phyloP scores from a whole-genome alignment of 345 rosid species.

The Pistacia atlantica region DNA sequence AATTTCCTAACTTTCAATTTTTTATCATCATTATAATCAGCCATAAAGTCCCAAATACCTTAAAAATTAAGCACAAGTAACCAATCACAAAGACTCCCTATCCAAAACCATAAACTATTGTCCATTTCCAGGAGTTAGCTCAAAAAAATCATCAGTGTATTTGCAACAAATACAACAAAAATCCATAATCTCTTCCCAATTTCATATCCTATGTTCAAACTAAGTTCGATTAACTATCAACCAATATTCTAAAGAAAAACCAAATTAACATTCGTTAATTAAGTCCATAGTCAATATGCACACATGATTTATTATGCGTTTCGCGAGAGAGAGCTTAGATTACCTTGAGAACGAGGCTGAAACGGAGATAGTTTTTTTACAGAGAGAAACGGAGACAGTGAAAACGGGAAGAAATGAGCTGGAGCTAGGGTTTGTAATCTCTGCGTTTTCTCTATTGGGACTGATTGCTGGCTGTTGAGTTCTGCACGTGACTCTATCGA shows the following conservation, averaged over 20 bases:
- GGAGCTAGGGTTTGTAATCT: slow-evolving; percentile 13
- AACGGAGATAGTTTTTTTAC: not conserved
- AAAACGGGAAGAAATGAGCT: not conserved
- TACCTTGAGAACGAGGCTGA: not conserved
- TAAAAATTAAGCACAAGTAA: not conserved
- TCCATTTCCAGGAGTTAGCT: not conserved
- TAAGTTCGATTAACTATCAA: not conserved
- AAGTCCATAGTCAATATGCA: not conserved
- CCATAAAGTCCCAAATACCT: not conserved
- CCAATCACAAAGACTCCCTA: not conserved
- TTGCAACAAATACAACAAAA: not conserved
- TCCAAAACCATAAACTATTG: not conserved
- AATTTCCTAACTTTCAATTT: not conserved
- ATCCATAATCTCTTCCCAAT: not conserved
- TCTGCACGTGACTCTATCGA: slow-evolving; percentile 23
- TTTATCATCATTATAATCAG: not conserved
- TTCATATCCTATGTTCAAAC: not conserved
- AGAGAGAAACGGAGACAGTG: not conserved
- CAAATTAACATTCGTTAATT: not conserved
- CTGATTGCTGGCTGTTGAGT: slow-evolving; percentile 7
- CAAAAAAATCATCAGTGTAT: not conserved
- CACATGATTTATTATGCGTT: not conserved
- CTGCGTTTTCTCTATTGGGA: slow-evolving; percentile 11
- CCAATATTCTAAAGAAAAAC: not conserved
- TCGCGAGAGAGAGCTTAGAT: not conserved